Percentiles rank a stretch among this genome's conserved stretches.
Conservation (phyloP, 2,329 filamentous ascomycete species). For the Aspergillus tubingensis region DNA sequence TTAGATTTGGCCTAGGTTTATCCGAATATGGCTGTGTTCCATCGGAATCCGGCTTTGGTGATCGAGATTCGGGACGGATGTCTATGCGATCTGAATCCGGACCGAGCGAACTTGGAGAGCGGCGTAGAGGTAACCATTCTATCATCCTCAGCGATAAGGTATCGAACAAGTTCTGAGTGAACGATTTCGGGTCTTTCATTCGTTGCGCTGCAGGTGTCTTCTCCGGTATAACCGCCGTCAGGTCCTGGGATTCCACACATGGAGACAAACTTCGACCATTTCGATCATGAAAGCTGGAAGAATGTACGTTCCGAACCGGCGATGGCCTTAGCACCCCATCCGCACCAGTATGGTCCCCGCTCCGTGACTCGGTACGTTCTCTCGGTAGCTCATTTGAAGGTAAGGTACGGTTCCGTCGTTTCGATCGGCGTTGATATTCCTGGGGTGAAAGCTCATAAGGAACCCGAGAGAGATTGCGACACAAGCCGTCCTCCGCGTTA, state of each 20-base stretch:
- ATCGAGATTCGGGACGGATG: conserved; percentile 5
- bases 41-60: conserved; percentile 17
- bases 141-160: conserved; percentile 49
- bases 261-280: not conserved
- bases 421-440: conserved; percentile 30
- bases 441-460: conserved; percentile 29
- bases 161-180: conserved; percentile 61
- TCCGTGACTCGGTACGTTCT: conserved; percentile 6
- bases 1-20: conserved; percentile 15
- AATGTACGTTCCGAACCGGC: not conserved
- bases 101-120: conserved; percentile 27
- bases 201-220: conserved; percentile 28
- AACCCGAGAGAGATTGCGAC: conserved; percentile 49
- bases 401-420: conserved; percentile 36
- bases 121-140: conserved; percentile 49
- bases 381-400: conserved; percentile 11
- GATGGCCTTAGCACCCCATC: not conserved
- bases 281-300: not conserved
- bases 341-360: not conserved
- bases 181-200: conserved; percentile 61
- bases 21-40: conserved; percentile 10
- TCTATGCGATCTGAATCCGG: conserved; percentile 13
- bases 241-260: conserved; percentile 10
- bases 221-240: conserved; percentile 19
- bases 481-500: conserved; percentile 71